Evolutionary conservation across 148 eudicot species (phyloP).

Genomic region (Rhododendron ferrugineum): DNA sequence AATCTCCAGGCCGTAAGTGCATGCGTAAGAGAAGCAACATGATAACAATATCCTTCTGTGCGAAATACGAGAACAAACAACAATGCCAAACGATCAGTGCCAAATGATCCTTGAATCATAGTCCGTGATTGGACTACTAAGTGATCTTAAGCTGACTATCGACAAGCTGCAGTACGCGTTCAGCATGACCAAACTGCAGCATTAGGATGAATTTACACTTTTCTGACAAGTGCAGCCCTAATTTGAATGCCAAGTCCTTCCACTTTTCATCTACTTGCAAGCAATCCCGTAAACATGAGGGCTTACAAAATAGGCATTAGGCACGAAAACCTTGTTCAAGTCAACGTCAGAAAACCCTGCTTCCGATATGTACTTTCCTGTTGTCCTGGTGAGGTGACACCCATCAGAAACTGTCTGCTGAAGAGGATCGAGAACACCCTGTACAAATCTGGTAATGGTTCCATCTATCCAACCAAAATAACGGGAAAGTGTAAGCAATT

Average conservation of each 20-base stretch:
- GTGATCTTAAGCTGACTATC: background rate
- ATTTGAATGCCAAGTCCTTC: background rate
- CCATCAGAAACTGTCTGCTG: constrained; percentile 71
- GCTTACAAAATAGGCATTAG: constrained; percentile 46
- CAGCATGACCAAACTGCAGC: background rate
- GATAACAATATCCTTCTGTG: background rate
- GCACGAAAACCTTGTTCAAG: constrained; percentile 31
- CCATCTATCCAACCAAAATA: constrained; percentile 48
- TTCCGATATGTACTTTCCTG: constrained; percentile 45
- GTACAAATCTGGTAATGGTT: constrained; percentile 45
- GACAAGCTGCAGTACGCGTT: background rate
- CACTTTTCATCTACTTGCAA: constrained; percentile 31
- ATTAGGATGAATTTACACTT: background rate
- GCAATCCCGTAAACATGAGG: constrained; percentile 81
- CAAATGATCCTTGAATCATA: background rate
- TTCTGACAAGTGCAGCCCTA: background rate
- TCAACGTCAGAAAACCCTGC: constrained; percentile 72
- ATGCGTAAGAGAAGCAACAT: background rate
- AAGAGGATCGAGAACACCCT: constrained; percentile 65
- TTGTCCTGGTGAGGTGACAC: constrained; percentile 76
- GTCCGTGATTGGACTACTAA: background rate
- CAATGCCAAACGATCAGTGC: background rate
- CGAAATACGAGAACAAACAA: background rate
- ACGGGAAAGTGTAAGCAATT: background rate
- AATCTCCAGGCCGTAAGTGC: background rate